Conservation (phyloP, 2,329 filamentous ascomycete species). For the Aspergillus hortae region DNA sequence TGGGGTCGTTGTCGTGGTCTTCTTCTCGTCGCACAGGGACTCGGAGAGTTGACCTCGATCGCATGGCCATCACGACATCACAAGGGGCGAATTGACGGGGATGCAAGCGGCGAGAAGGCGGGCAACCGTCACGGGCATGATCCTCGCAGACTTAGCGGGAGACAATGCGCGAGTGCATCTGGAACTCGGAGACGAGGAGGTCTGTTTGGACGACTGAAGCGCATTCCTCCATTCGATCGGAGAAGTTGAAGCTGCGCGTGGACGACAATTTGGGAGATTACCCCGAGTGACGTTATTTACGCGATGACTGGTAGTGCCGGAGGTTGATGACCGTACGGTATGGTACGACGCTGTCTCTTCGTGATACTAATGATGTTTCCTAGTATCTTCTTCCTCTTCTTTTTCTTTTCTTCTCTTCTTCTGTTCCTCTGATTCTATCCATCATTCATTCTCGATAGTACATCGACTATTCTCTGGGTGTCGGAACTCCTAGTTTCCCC, state of each 20-base stretch:
- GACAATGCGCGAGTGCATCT: no score
- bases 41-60: constrained; percentile 32
- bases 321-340: background rate
- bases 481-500: background rate
- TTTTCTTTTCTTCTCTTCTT: background rate
- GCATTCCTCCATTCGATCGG: background rate
- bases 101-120: background rate
- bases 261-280: background rate
- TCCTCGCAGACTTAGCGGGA: background rate
- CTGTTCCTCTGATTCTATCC: background rate
- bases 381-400: background rate
- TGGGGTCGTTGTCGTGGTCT: background rate
- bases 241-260: background rate
- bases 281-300: background rate
- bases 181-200: no score
- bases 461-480: background rate
- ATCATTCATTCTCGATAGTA: background rate
- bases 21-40: constrained; percentile 27
- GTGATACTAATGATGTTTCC: background rate
- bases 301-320: background rate
- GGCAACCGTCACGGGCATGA: background rate
- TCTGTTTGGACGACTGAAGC: background rate
- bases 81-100: constrained; percentile 2
- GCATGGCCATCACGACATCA: constrained; percentile 29
- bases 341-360: background rate